Conservation (phyloP, 805 yeast genomes). For the Candida oleophila region DNA sequence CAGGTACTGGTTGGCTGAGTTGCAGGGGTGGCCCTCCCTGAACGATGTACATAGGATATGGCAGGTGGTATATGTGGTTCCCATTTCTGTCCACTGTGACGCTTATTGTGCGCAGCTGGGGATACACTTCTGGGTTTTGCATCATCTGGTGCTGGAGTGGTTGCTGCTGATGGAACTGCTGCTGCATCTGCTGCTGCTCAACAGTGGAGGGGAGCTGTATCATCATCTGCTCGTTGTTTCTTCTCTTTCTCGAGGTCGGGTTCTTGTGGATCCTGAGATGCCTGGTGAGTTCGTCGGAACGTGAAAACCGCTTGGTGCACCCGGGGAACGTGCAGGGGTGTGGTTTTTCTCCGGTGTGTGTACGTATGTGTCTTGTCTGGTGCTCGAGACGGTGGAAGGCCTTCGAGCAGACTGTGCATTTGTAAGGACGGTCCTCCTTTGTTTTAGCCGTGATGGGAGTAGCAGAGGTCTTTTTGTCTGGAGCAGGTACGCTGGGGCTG, state of each 20-base stretch:
- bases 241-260: slow-evolving; percentile 45
- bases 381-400: slow-evolving; percentile 88
- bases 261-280: slow-evolving; percentile 79
- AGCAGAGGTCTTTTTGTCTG: no score
- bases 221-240: slow-evolving; percentile 21
- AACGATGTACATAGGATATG: slow-evolving; percentile 3
- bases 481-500: not conserved
- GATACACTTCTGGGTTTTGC: slow-evolving; percentile 5
- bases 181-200: slow-evolving; percentile 7
- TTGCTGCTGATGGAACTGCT: slow-evolving; percentile 7
- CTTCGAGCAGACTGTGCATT: slow-evolving; percentile 80
- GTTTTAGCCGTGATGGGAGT: slow-evolving; percentile 10
- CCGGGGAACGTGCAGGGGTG: slow-evolving; percentile 81
- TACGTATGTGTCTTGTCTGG: slow-evolving; percentile 86
- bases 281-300: slow-evolving; percentile 84
- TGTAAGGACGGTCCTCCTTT: slow-evolving; percentile 63
- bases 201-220: not conserved
- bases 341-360: slow-evolving; percentile 93
- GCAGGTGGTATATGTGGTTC: slow-evolving; percentile 25
- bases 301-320: slow-evolving; percentile 76
- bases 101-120: slow-evolving; percentile 19
- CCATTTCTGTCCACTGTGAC: slow-evolving; percentile 32
- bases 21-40: slow-evolving; percentile 16
- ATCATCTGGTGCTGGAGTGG: slow-evolving; percentile 4
- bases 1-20: slow-evolving; percentile 10